A percentile compares a stretch with the other conserved stretches of the same genome.
Evolutionary conservation across 2,329 filamentous ascomycete species (phyloP).

Genomic region (Colletotrichum paranaense): DNA sequence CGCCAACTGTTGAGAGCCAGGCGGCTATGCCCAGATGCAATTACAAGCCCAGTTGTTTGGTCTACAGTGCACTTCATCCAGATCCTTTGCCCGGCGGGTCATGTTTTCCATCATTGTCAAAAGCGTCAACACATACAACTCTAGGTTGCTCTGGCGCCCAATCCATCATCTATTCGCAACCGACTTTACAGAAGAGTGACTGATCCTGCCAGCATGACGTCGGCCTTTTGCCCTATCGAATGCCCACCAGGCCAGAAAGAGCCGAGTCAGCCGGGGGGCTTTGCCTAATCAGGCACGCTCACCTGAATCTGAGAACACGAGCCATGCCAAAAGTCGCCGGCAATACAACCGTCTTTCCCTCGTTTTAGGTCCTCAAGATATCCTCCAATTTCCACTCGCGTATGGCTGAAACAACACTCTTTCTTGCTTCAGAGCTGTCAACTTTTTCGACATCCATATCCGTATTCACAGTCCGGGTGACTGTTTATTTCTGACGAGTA

Average conservation of each 20-base stretch:
- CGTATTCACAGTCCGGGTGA: background rate
- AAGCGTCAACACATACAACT: slow-evolving; percentile 1
- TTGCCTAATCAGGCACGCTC: slow-evolving; percentile 33
- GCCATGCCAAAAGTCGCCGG: slow-evolving; percentile 26
- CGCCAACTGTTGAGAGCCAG: background rate
- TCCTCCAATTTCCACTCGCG: slow-evolving; percentile 31
- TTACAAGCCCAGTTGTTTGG: background rate
- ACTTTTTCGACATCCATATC: background rate
- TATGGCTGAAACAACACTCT: slow-evolving; percentile 26
- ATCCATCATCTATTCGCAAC: slow-evolving; percentile 19
- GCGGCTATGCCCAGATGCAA: background rate
- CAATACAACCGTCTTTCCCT: slow-evolving; percentile 10
- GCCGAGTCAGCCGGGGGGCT: slow-evolving; percentile 6
- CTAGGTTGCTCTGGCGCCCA: slow-evolving; percentile 12
- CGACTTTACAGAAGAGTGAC: background rate
- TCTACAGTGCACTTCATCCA: background rate
- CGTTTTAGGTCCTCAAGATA: background rate
- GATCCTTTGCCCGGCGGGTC: background rate
- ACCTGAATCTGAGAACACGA: slow-evolving; percentile 40
- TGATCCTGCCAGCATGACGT: slow-evolving; percentile 16
- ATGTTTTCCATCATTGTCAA: background rate
- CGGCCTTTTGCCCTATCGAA: slow-evolving; percentile 10
- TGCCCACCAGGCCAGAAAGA: slow-evolving; percentile 24
- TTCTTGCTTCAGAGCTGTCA: slow-evolving; percentile 1
- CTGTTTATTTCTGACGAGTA: slow-evolving; percentile 9